phyloP scores from a whole-genome alignment of 1,284 basidiomycete species.

The Cryptococcus deneoformans region DNA sequence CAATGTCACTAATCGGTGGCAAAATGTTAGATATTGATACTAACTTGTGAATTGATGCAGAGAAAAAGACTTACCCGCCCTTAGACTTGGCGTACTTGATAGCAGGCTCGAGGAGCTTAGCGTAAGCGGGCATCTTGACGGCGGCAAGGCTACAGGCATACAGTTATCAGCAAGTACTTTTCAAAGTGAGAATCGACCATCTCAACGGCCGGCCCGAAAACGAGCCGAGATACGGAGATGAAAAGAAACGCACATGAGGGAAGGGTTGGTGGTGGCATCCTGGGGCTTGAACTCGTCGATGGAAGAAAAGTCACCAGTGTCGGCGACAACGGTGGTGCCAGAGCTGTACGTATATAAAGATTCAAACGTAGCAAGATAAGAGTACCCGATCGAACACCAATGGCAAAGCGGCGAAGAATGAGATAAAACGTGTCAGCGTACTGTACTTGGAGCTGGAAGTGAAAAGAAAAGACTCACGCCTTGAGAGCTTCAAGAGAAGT shows the following conservation, averaged over 20 bases:
- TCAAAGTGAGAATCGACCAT: neutral
- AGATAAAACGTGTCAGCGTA: neutral
- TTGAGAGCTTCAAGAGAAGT: slow-evolving; percentile 70
- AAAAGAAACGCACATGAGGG: slow-evolving; percentile 54
- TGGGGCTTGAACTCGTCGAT: slow-evolving; percentile 93
- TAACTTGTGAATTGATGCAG: neutral
- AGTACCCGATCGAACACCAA: neutral
- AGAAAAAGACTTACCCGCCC: slow-evolving; percentile 54
- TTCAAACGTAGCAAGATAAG: neutral
- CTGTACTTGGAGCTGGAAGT: neutral
- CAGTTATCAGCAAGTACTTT: neutral
- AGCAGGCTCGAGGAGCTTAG: slow-evolving; percentile 77
- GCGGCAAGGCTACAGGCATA: slow-evolving; percentile 64
- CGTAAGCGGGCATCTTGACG: slow-evolving; percentile 84
- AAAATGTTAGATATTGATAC: neutral
- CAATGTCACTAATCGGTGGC: slow-evolving; percentile 53
- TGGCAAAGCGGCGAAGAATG: slow-evolving; percentile 2
- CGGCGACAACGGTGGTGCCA: slow-evolving; percentile 91
- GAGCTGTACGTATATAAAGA: slow-evolving; percentile 45
- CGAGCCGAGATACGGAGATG: neutral
- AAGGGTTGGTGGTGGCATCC: slow-evolving; percentile 93
- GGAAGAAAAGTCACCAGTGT: slow-evolving; percentile 66
- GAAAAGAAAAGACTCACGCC: slow-evolving; percentile 20
- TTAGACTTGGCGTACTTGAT: slow-evolving; percentile 78
- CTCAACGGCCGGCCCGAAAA: neutral